A percentile compares a stretch with the other conserved stretches of the same genome.
These are phyloP conservation scores for Atractiella rhizophila DNA, from an alignment of 768 basidiomycete genomes.

Conservation along the genomic window DNA sequence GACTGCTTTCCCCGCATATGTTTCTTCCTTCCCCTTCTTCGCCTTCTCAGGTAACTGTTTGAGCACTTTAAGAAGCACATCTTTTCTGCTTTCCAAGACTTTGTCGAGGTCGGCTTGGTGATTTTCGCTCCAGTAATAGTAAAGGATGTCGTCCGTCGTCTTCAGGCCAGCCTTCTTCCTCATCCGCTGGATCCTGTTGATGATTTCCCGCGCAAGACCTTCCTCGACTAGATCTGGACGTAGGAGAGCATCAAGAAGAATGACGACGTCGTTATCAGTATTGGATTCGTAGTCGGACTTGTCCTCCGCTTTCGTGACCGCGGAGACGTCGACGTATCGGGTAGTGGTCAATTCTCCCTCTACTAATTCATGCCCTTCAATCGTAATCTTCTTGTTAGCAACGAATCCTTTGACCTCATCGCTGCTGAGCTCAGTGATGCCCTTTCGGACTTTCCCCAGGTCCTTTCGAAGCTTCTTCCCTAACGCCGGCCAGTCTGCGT, in stretches of 20 bases:
- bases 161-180: constrained; percentile 88
- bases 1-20: constrained; percentile 3
- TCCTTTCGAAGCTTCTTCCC: constrained; percentile 86
- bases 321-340: constrained; percentile 61
- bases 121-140: constrained; percentile 57
- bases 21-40: constrained; percentile 1
- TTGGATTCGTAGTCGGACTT: constrained; percentile 39
- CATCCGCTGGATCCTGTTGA: constrained; percentile 78
- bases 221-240: constrained; percentile 66
- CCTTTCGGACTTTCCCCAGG: constrained; percentile 63
- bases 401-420: constrained; percentile 58
- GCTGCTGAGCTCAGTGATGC: constrained; percentile 52
- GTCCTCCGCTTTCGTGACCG: constrained; percentile 25
- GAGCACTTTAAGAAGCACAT: constrained; percentile 12
- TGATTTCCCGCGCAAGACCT: constrained; percentile 67
- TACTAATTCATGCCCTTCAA: constrained; percentile 71
- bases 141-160: constrained; percentile 73
- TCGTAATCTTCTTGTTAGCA: constrained; percentile 44
- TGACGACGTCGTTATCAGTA: constrained; percentile 81
- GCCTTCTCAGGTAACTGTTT: constrained; percentile 13
- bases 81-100: constrained; percentile 27
- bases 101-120: constrained; percentile 46
- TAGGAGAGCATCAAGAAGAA: constrained; percentile 67
- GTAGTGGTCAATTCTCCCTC: constrained; percentile 76
- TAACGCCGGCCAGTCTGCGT: constrained; percentile 83